These are phyloP conservation scores for Knufia petricola DNA, from an alignment of 2,329 filamentous ascomycete species.

Conservation along the genomic window DNA sequence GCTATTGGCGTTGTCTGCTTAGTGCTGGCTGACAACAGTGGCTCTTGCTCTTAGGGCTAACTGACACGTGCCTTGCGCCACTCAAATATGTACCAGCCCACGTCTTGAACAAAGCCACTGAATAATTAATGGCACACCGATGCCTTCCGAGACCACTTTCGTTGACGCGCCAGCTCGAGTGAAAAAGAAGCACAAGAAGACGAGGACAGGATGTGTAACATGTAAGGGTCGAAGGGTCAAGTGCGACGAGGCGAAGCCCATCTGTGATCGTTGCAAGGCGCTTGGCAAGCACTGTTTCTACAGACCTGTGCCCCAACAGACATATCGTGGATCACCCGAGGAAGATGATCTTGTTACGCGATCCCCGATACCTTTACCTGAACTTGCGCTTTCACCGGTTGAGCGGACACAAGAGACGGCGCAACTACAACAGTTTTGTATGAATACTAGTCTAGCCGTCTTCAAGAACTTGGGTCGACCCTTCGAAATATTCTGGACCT, in stretches of 20 bases:
- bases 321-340: not conserved
- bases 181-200: conserved; percentile 12
- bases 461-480: conserved; percentile 9
- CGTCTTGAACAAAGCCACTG: not conserved
- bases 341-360: not conserved
- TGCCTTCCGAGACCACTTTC: not conserved
- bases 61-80: not conserved
- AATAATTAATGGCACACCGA: conserved; percentile 8
- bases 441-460: conserved; percentile 6
- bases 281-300: conserved; percentile 5
- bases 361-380: not conserved
- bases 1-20: no score
- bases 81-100: not conserved
- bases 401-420: conserved; percentile 5
- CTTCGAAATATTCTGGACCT: conserved; percentile 7
- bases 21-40: no score
- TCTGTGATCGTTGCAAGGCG: conserved; percentile 6
- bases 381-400: conserved; percentile 6
- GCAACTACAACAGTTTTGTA: conserved; percentile 8
- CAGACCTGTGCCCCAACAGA: not conserved
- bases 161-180: conserved; percentile 2
- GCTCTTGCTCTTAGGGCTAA: not conserved
- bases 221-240: conserved; percentile 26
- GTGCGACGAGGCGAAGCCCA: conserved; percentile 26
- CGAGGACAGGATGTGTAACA: conserved; percentile 16